A percentile compares a stretch with the other conserved stretches of the same genome.
Evolutionary conservation across 345 rosid genomes (phyloP).

Genomic region (Reutealis trisperma): DNA sequence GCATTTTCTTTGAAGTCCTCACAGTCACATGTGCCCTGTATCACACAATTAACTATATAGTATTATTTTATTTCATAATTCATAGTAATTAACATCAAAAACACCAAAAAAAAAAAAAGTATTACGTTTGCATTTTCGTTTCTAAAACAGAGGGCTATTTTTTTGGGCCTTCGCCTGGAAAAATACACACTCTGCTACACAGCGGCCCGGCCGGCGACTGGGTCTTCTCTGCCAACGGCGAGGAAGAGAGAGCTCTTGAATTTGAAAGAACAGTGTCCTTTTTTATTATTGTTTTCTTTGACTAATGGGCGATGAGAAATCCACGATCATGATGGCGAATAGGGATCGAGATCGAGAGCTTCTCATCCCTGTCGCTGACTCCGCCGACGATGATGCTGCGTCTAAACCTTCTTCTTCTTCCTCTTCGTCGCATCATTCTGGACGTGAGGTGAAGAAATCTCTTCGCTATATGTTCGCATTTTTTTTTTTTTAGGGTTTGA

Average conservation of each 20-base stretch:
- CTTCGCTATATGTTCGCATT: too few relatives aligned
- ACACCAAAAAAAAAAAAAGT: neutral
- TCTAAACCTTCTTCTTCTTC: conserved; percentile 68
- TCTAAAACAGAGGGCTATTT: neutral
- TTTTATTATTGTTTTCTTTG: neutral
- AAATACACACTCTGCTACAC: too few relatives aligned
- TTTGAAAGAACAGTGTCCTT: conserved; percentile 5
- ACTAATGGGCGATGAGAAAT: conserved; percentile 78
- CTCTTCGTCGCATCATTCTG: conserved; percentile 67
- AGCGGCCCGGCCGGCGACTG: neutral
- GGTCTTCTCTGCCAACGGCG: neutral
- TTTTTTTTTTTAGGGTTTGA: neutral
- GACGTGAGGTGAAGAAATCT: conserved; percentile 63
- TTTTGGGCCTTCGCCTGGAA: neutral
- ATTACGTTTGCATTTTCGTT: neutral
- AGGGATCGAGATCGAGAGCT: conserved; percentile 86
- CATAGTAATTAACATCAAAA: neutral
- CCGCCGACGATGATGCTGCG: conserved; percentile 41
- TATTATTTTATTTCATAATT: too few relatives aligned
- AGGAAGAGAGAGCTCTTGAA: too few relatives aligned
- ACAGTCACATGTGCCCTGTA: neutral
- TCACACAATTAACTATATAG: too few relatives aligned
- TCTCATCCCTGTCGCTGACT: conserved; percentile 74
- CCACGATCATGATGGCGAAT: conserved; percentile 58
- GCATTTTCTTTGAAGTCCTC: neutral